A percentile compares a stretch with the other conserved stretches of the same genome.
phyloP scores from a whole-genome alignment of 2,329 filamentous ascomycete genomes.

The Phyllosticta citrichinensis region DNA sequence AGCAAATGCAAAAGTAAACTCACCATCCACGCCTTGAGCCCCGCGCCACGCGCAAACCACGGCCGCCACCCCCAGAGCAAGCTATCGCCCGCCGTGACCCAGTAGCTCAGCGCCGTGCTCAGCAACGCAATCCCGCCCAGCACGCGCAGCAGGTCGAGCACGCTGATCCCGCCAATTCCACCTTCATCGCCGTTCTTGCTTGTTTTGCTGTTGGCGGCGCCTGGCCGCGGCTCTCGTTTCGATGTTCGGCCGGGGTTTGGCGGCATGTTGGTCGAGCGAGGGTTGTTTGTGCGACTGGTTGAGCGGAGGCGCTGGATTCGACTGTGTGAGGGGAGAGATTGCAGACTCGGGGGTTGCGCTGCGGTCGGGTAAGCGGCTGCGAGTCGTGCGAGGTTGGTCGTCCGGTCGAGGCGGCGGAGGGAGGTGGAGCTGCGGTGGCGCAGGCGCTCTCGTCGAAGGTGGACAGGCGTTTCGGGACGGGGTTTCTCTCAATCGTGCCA shows the following conservation, averaged over 20 bases:
- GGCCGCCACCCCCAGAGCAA: conserved; percentile 30
- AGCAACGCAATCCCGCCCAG: conserved; percentile 56
- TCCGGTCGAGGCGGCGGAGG: background rate
- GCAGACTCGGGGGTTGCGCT: background rate
- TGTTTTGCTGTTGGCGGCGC: background rate
- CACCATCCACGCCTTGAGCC: conserved; percentile 25
- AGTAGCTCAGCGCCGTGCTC: conserved; percentile 63
- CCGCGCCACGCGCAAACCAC: conserved; percentile 27
- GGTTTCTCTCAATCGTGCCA: background rate
- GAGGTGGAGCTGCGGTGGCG: background rate
- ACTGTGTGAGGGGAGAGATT: background rate
- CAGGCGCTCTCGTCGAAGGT: background rate
- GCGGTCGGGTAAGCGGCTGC: background rate
- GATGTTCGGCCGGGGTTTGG: background rate
- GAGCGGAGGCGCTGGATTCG: too few species aligned
- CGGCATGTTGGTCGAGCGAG: background rate
- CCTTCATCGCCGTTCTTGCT: conserved; percentile 3
- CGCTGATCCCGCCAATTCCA: conserved; percentile 25
- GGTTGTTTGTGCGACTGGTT: background rate
- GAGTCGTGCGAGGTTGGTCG: background rate
- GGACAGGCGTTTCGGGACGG: background rate
- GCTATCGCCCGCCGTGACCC: conserved; percentile 55
- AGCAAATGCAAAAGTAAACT: background rate
- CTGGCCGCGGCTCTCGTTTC: background rate
- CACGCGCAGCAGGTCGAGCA: conserved; percentile 59